These are phyloP conservation scores for Alternaria viburni DNA, from an alignment of 2,329 filamentous ascomycete genomes.

Conservation along the genomic window DNA sequence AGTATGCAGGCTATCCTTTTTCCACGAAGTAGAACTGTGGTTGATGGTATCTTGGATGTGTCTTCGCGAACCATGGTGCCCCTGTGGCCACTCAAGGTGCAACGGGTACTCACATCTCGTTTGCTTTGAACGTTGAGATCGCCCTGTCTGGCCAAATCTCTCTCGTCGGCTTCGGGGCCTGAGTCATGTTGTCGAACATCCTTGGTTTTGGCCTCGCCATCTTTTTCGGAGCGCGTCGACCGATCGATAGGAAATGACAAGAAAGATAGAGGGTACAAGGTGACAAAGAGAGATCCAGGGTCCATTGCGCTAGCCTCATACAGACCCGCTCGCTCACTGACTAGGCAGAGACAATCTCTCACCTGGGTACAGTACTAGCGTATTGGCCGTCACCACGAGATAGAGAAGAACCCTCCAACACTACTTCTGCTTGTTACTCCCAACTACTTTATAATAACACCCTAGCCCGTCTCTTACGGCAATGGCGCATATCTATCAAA, in stretches of 20 bases:
- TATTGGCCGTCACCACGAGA: not conserved
- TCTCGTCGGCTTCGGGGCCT: not conserved
- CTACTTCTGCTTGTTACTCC: not conserved
- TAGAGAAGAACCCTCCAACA: not conserved
- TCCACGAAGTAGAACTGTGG: no score
- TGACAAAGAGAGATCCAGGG: not conserved
- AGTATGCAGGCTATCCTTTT: no score
- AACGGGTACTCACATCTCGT: not conserved
- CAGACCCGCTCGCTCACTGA: not conserved
- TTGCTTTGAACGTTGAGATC: not conserved
- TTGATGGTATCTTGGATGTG: no score
- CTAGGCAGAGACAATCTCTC: not conserved
- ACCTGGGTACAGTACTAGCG: not conserved
- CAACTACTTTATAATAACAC: not conserved
- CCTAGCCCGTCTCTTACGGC: not conserved
- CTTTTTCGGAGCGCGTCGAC: not conserved
- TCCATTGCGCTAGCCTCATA: not conserved
- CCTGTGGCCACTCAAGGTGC: no score
- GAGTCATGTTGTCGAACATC: not conserved
- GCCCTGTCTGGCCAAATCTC: not conserved
- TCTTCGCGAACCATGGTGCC: no score
- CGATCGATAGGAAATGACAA: not conserved
- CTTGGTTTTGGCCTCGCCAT: not conserved
- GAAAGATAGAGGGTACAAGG: not conserved
- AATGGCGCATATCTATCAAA: not conserved